Evolutionary conservation across 148 eudicot species (phyloP), one percentile per base, ranked within the genome.

Genomic region (Gaultheria prostrata): DNA sequence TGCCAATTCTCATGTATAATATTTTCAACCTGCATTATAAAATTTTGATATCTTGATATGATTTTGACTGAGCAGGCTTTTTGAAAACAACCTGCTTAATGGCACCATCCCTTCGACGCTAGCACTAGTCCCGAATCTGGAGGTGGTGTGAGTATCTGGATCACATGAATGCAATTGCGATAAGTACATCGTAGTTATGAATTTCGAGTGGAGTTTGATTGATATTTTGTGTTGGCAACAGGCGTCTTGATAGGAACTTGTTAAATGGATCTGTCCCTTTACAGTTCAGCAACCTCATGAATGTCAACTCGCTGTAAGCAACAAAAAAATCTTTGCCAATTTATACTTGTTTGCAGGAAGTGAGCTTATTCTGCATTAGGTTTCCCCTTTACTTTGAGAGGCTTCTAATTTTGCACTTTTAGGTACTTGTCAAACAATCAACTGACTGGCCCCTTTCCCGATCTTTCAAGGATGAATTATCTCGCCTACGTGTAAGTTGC

Each of bases 181-280:
- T 18, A 46, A 45, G 33, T 15, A 30, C 33, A 12, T 48, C 9
- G 13, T 53, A 33, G 43, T 8, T n/a, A 26, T 72, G 79, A 74
- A 20, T 4, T 57, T 39, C 18, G 3, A 20, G n/a, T 59, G n/a
- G 61, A 32, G 48, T 43, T 50, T 80, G 33, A 45, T 1, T 78
- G 49, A 65, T 20, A 39, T 28, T 71, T 50, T 77, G 24, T 26
- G 17, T 35, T 78, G 79, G 39, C 73, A 30, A 67, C 92, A 95
- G 98, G 61, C 95, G 95, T 35, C 91, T 95, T 7, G 98, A 94
- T 79, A 82, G 88, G 82, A 95, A 95, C 82, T 87, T 77, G 4
- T 85, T 93, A 6, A 90, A 79, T 80, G 97, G 98, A 50, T 18
- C 89, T 76, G 88, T 93, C 28, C 95, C 94, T 18, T 54, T 87